These are phyloP conservation scores for Larix kaempferi DNA, from an alignment of 75 land plant species.

Conservation along the genomic window DNA sequence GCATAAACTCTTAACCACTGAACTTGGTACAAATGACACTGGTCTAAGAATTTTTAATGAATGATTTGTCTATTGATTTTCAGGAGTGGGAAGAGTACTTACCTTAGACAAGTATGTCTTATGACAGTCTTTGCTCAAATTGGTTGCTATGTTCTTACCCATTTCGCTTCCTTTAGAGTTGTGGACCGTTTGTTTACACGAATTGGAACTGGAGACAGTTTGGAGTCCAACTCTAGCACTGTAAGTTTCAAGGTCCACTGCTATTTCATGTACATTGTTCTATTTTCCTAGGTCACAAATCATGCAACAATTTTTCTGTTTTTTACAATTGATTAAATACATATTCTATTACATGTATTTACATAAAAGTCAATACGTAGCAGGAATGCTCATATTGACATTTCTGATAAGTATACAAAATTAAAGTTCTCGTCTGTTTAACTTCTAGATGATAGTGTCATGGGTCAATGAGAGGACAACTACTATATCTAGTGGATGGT, in stretches of 20 bases:
- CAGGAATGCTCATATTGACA: too few relatives aligned
- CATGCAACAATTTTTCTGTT: background rate
- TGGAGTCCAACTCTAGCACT: constrained; percentile 93
- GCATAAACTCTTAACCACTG: background rate
- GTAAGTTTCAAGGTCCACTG: constrained; percentile 26
- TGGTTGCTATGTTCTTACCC: constrained; percentile 96
- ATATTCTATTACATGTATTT: too few relatives aligned
- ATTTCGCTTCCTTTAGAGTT: constrained; percentile 76
- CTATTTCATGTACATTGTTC: background rate
- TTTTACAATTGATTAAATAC: too few relatives aligned
- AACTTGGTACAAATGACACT: constrained; percentile 2
- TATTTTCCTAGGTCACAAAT: background rate
- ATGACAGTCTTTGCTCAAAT: constrained; percentile 89
- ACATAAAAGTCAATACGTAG: too few relatives aligned
- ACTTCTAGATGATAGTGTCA: too few relatives aligned
- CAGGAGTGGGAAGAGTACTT: constrained; percentile 99
- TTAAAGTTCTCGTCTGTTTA: too few relatives aligned
- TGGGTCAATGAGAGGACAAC: too few relatives aligned
- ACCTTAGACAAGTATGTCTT: constrained; percentile 92
- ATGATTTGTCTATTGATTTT: background rate
- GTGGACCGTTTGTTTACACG: constrained; percentile 91
- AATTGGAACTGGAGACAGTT: constrained; percentile 79
- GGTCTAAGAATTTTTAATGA: background rate
- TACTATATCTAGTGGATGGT: too few relatives aligned
- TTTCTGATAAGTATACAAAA: too few relatives aligned